phyloP scores from a whole-genome alignment of 2,329 filamentous ascomycete species.

The Neonectria neomacrospora region DNA sequence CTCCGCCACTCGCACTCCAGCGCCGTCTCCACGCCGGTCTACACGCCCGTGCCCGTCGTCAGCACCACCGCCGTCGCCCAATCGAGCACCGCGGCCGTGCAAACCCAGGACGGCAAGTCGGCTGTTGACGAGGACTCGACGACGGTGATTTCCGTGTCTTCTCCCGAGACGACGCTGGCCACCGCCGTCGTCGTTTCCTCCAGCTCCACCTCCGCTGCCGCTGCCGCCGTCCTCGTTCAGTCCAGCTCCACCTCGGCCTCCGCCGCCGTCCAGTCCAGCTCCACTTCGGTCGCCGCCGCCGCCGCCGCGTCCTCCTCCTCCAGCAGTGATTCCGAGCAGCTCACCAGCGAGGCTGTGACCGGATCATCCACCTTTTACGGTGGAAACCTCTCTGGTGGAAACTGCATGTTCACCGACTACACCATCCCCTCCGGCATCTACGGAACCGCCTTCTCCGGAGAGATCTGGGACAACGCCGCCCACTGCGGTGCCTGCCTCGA shows the following conservation, averaged over 20 bases:
- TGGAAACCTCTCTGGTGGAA: constrained; percentile 67
- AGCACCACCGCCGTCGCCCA: constrained; percentile 20
- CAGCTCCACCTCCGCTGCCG: constrained; percentile 6
- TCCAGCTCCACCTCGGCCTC: constrained; percentile 9
- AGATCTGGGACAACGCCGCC: constrained; percentile 65
- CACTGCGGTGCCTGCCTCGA: constrained; percentile 71
- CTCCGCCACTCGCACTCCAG: constrained; percentile 26
- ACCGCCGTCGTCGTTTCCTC: constrained; percentile 21
- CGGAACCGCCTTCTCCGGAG: constrained; percentile 70
- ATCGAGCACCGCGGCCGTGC: constrained; percentile 13
- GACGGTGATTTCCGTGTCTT: constrained; percentile 1
- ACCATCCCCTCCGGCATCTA: constrained; percentile 67
- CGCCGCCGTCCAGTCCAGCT: constrained; percentile 3
- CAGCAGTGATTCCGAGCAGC: constrained; percentile 6
- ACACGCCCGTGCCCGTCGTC: constrained; percentile 21
- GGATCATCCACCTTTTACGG: constrained; percentile 60
- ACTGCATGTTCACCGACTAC: constrained; percentile 72
- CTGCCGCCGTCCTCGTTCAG: constrained; percentile 2
- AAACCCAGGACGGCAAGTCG: constrained; percentile 10
- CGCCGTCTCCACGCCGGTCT: constrained; percentile 5
- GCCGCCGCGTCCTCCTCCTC: constrained; percentile 4
- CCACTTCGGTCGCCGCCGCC: too few relatives aligned
- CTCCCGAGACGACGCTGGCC: constrained; percentile 29
- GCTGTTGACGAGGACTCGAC: constrained; percentile 16
- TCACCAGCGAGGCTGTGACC: constrained; percentile 27